phyloP scores from a whole-genome alignment of 257 asterid species.

The Solanum medicagineum region DNA sequence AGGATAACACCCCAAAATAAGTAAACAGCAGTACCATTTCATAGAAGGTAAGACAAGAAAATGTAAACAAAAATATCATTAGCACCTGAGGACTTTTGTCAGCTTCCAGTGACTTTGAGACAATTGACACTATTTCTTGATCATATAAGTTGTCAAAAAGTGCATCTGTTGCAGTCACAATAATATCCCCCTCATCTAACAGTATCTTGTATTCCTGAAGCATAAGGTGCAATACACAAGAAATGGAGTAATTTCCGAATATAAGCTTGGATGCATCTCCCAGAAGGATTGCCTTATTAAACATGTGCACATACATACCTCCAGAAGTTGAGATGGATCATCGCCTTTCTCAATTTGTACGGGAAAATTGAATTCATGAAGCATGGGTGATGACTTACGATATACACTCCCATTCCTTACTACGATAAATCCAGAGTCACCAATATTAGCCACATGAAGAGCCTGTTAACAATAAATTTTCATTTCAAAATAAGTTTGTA shows the following conservation, averaged over 20 bases:
- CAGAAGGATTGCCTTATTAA: neutral
- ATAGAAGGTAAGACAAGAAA: neutral
- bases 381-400: conserved; percentile 58
- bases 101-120: conserved; percentile 37
- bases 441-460: conserved; percentile 67
- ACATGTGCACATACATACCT: conserved; percentile 29
- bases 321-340: conserved; percentile 47
- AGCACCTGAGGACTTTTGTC: conserved; percentile 44
- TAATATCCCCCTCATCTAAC: conserved; percentile 56
- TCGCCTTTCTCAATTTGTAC: conserved; percentile 40
- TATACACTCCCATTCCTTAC: conserved; percentile 48
- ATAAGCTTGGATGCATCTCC: neutral
- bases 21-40: neutral
- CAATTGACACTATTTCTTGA: conserved; percentile 45
- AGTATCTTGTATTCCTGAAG: conserved; percentile 51
- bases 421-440: conserved; percentile 72
- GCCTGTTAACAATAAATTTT: conserved; percentile 24
- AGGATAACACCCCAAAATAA: neutral
- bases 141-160: conserved; percentile 71
- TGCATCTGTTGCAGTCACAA: conserved; percentile 69
- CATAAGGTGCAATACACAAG: neutral
- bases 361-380: conserved; percentile 61
- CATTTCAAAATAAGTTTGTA: neutral
- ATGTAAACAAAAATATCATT: neutral
- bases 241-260: neutral